phyloP scores from a whole-genome alignment of 176 grass and related monocot species.

The Puccinellia tenuiflora region DNA sequence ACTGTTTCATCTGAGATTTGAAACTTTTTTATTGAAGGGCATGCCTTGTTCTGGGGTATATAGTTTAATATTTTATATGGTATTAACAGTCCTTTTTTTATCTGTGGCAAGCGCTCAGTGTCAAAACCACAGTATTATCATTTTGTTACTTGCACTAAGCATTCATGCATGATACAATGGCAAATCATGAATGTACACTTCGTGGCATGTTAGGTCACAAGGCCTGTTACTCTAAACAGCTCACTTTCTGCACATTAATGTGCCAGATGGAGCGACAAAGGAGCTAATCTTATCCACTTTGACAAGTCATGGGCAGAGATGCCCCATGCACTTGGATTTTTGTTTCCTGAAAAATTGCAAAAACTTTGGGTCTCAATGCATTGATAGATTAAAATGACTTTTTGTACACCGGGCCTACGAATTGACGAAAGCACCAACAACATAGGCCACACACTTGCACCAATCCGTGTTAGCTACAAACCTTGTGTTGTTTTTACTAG shows the following conservation, averaged over 20 bases:
- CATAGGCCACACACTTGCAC: neutral
- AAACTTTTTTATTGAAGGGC: neutral
- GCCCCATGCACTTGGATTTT: neutral
- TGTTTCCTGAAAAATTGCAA: neutral
- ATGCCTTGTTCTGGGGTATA: neutral
- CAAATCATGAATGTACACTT: neutral
- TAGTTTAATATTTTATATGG: neutral
- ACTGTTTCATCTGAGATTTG: neutral
- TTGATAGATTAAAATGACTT: neutral
- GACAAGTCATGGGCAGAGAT: neutral
- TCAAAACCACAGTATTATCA: neutral
- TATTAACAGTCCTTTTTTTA: neutral
- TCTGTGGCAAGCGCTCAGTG: neutral
- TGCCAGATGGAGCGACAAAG: neutral
- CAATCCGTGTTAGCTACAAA: too few relatives aligned
- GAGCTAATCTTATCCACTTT: neutral
- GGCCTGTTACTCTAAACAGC: neutral
- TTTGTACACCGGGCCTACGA: neutral
- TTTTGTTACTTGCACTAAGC: neutral
- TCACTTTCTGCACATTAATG: neutral
- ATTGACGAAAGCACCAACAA: neutral
- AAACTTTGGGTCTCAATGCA: neutral
- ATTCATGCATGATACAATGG: neutral
- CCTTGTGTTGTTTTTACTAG: too few relatives aligned
- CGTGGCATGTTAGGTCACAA: neutral